Base-by-base conservation (phyloP, 805 yeast genomes). In the Priceomyces melissophilus region DNA sequence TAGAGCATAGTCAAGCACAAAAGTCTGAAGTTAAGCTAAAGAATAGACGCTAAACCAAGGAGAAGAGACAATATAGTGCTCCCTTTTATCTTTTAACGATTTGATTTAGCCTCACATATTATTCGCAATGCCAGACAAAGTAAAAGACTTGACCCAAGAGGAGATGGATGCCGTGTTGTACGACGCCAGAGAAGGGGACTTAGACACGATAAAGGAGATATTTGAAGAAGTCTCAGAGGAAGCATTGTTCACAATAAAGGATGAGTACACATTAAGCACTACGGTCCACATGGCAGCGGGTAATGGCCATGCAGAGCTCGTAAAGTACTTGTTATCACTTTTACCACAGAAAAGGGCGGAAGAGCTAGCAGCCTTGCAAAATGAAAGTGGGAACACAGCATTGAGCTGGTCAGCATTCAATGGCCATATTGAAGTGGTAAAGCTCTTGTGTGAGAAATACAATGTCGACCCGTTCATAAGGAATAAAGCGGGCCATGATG, bases 281-380 rank as follows among this genome's bases (percentile, higher is more conserved):
- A 84, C 96, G 6, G 66, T 93, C 37, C 99, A 93, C 59, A 87
- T 87, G 90, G 97, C 98, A 0, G 82, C 95, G 16, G 99, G 95
- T 20, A 93, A 93, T 63, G 99, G 97, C 1, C 95, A 91, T 58
- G 48, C 68, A 3, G 89, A 82, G 33, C 79, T 82, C 3, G 76
- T 86, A 17, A 63, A 76, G 52, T 84, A 75, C 51, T 60, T 89
- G 17, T 56, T 88, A 26, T 65, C 76, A 0, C 55, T 79, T 23
- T 43, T 81, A 3, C 53, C 73, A 1, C 60, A 67, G 26, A 68
- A 60, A 26, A 73, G 79, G 8, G 78, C 79, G 11, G 52, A 40
- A 10, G 40, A 45, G 25, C 53, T 65, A 42, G 70, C 63, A 10
- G 45, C 57, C 17, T 51, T 50, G 12, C 44, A 69, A 41, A 93